Conservation (phyloP, 2,329 filamentous ascomycete genomes). For the Drechmeria coniospora region DNA sequence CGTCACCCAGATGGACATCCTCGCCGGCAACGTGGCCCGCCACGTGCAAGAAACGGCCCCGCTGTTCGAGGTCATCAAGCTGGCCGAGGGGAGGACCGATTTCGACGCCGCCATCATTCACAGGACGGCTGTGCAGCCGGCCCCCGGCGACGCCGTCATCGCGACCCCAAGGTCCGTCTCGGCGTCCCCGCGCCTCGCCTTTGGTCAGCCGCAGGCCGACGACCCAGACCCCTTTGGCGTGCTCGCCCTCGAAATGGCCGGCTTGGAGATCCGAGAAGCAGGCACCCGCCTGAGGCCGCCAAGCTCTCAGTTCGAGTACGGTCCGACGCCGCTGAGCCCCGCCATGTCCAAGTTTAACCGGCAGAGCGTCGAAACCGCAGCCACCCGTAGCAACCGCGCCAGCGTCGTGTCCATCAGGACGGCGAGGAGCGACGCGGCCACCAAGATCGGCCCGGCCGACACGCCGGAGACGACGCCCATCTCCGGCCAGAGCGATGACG, state of each 20-base stretch:
- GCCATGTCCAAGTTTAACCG: constrained; percentile 42
- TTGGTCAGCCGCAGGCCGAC: constrained; percentile 63
- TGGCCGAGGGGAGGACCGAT: constrained; percentile 69
- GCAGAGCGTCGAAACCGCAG: constrained; percentile 53
- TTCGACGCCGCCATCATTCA: constrained; percentile 55
- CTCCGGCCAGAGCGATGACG: constrained; percentile 37
- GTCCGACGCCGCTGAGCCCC: constrained; percentile 61
- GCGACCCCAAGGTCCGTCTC: constrained; percentile 26
- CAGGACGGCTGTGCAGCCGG: constrained; percentile 45
- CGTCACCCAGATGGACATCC: constrained; percentile 38
- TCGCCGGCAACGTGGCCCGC: constrained; percentile 40
- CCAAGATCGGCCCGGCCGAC: constrained; percentile 41
- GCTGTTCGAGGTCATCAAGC: constrained; percentile 70
- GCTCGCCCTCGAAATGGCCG: constrained; percentile 76
- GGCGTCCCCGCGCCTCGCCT: constrained; percentile 31
- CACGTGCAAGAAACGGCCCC: constrained; percentile 38
- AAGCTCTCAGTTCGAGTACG: constrained; percentile 72
- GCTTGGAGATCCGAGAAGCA: constrained; percentile 81
- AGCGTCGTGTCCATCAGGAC: constrained; percentile 63
- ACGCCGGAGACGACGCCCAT: constrained; percentile 41
- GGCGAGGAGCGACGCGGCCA: constrained; percentile 50
- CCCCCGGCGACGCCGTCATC: constrained; percentile 58
- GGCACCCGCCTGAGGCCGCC: constrained; percentile 53
- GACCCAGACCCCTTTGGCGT: constrained; percentile 91
- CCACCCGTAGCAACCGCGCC: constrained; percentile 46